Conservation (phyloP, 108 stramenopile species). For the Cylindrotheca closterium region DNA sequence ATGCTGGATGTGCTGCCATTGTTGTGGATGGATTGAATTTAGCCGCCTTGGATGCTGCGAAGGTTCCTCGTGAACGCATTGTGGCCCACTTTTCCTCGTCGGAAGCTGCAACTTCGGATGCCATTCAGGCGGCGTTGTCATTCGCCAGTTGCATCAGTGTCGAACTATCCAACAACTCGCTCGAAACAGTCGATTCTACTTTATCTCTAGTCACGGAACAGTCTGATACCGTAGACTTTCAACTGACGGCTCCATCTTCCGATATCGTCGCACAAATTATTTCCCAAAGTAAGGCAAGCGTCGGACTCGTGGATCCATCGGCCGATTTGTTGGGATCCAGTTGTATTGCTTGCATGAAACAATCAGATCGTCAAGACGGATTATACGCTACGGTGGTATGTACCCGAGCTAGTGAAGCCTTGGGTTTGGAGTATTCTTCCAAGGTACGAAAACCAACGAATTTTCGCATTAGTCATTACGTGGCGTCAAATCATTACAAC, state of each 20-base stretch:
- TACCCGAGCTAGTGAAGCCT: constrained; percentile 74
- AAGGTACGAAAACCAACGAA: constrained; percentile 31
- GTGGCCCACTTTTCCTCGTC: constrained; percentile 48
- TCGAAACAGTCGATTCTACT: constrained; percentile 12
- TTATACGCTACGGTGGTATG: constrained; percentile 94
- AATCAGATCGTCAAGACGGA: constrained; percentile 92
- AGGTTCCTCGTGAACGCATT: constrained; percentile 68
- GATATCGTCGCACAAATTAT: constrained; percentile 5
- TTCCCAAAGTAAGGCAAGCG: constrained; percentile 30
- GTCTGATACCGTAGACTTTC: constrained; percentile 35
- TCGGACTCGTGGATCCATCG: constrained; percentile 73
- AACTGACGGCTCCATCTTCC: not conserved
- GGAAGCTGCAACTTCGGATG: not conserved
- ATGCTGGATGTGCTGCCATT: constrained; percentile 73
- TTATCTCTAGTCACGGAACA: constrained; percentile 23
- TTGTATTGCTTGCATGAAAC: constrained; percentile 69
- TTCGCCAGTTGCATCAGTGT: constrained; percentile 31
- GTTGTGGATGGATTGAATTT: constrained; percentile 52
- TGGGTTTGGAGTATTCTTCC: constrained; percentile 93
- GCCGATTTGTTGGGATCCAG: constrained; percentile 52
- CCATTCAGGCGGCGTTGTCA: constrained; percentile 13
- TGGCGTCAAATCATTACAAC: no score
- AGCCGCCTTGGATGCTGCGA: constrained; percentile 60
- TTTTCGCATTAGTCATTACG: constrained; percentile 1
- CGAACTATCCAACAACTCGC: constrained; percentile 2